Evolutionary conservation across 2,329 filamentous ascomycete genomes (phyloP).

Genomic region (Akanthomyces muscarius): DNA sequence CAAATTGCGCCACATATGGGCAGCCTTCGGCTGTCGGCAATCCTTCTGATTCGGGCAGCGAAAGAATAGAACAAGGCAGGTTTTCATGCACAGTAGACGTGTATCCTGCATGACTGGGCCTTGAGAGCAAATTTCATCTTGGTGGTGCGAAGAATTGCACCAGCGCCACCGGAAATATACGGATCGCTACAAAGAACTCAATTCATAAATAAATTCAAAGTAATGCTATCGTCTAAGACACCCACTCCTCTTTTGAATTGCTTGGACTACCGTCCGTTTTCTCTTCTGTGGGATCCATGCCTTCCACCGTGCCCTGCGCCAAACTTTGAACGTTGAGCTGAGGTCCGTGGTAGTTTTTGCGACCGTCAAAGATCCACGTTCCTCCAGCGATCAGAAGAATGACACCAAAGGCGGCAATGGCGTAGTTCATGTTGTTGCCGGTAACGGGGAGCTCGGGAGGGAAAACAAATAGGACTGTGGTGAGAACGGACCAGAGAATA

Average conservation of each 20-base stretch:
- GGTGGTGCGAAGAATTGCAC: no score
- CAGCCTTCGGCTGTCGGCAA: no score
- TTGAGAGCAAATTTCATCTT: no score
- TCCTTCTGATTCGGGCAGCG: no score
- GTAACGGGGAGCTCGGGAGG: conserved; percentile 46
- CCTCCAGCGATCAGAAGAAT: conserved; percentile 41
- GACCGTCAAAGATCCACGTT: conserved; percentile 47
- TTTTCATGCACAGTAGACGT: no score
- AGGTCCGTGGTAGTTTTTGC: conserved; percentile 39
- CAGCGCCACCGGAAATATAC: no score
- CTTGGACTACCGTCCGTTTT: neutral
- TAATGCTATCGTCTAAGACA: neutral
- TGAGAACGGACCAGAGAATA: conserved; percentile 63
- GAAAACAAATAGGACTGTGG: conserved; percentile 53
- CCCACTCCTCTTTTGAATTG: conserved; percentile 10
- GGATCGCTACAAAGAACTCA: neutral
- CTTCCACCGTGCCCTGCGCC: conserved; percentile 2
- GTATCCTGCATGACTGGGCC: no score
- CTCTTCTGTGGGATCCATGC: conserved; percentile 8
- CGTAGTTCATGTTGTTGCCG: conserved; percentile 63
- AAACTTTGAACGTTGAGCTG: conserved; percentile 5
- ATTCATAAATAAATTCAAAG: neutral
- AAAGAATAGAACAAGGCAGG: no score
- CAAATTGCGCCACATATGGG: no score
- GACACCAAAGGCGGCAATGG: conserved; percentile 44